Percentiles rank a stretch among this genome's conserved stretches.
These are phyloP conservation scores for Xylaria curta DNA, from an alignment of 495 filamentous ascomycete genomes.

Conservation along the genomic window DNA sequence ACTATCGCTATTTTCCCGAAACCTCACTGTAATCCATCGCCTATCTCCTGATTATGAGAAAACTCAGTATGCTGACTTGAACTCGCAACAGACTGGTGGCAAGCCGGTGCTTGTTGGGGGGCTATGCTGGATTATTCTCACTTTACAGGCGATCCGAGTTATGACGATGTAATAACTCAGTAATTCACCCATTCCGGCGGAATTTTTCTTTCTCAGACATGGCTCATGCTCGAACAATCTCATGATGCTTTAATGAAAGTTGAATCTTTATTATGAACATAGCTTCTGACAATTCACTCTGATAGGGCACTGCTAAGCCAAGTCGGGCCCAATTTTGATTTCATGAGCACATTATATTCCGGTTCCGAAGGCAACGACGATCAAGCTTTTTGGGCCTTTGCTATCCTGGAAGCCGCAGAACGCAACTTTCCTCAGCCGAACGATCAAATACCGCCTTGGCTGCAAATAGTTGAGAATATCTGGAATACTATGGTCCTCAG, in stretches of 20 bases:
- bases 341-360: constrained; percentile 57
- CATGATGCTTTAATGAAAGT: not conserved
- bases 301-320: constrained; percentile 65
- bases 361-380: constrained; percentile 71
- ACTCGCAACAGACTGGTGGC: constrained; percentile 75
- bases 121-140: constrained; percentile 83
- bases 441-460: constrained; percentile 62
- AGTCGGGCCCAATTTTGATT: constrained; percentile 65
- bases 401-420: constrained; percentile 76
- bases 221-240: not conserved
- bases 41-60: constrained; percentile 15
- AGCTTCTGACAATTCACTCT: not conserved
- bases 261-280: not conserved
- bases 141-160: constrained; percentile 76
- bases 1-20: constrained; percentile 66
- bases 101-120: constrained; percentile 75
- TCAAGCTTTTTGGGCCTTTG: constrained; percentile 82
- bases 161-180: constrained; percentile 71
- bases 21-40: constrained; percentile 66
- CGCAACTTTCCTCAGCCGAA: constrained; percentile 71
- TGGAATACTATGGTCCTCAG: constrained; percentile 57
- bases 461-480: constrained; percentile 59
- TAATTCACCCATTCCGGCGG: not conserved
- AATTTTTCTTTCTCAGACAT: not conserved
- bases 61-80: constrained; percentile 23